A percentile compares a stretch with the other conserved stretches of the same genome.
phyloP scores from a whole-genome alignment of 2,329 filamentous ascomycete genomes.

The Ophiostoma quercus region DNA sequence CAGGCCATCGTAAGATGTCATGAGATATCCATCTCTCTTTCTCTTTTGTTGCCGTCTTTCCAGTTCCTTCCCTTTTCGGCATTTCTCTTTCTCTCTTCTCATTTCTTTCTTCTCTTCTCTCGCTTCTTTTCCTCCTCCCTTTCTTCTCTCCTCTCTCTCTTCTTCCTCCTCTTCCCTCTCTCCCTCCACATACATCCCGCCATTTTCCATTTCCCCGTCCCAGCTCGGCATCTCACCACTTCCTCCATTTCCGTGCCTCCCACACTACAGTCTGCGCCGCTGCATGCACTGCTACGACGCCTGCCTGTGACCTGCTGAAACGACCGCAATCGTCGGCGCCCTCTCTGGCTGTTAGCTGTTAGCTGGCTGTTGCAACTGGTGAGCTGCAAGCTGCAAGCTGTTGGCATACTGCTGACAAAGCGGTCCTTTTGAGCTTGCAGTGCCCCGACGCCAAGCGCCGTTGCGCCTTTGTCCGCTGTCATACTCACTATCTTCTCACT shows the following conservation, averaged over 20 bases:
- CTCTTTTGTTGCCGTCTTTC: not conserved
- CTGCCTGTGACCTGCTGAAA: not conserved
- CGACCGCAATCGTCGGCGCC: not conserved
- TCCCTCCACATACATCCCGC: not conserved
- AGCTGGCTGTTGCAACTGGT: not conserved
- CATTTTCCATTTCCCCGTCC: not conserved
- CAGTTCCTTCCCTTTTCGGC: not conserved
- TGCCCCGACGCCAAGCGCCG: slow-evolving; percentile 14
- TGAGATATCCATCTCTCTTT: not conserved
- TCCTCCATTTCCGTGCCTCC: not conserved
- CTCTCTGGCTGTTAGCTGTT: not conserved
- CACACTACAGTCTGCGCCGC: not conserved
- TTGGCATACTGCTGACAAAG: no score
- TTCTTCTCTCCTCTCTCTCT: not conserved
- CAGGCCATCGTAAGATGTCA: slow-evolving; percentile 10
- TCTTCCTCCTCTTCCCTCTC: slow-evolving; percentile 6
- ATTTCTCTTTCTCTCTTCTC: not conserved
- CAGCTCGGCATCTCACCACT: not conserved
- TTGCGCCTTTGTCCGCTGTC: not conserved
- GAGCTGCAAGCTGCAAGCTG: no score
- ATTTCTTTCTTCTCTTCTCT: not conserved
- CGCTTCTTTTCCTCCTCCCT: not conserved
- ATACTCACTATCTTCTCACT: no score
- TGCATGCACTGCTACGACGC: not conserved
- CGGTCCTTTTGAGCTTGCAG: not conserved